A percentile compares a stretch with the other conserved stretches of the same genome.
phyloP scores from a whole-genome alignment of 352 stramenopile genomes.

The Phytophthora nicotianae region DNA sequence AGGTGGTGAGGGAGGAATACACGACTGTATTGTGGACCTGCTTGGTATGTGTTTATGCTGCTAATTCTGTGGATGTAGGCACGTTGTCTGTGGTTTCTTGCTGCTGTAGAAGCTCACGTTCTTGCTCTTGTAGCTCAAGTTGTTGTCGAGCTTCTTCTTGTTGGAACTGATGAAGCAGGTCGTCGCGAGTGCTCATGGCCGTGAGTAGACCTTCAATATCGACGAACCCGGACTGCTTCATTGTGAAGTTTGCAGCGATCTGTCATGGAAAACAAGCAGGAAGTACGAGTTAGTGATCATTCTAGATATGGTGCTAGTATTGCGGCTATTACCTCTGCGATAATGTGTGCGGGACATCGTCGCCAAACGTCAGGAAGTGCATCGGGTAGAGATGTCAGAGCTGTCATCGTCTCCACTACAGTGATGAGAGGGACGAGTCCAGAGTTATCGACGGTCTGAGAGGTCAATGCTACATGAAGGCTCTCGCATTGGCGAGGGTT shows the following conservation, averaged over 20 bases:
- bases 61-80: not conserved
- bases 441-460: slow-evolving; percentile 18
- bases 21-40: slow-evolving; percentile 11
- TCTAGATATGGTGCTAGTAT: not conserved
- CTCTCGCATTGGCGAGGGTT: slow-evolving; percentile 46
- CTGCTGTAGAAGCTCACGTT: slow-evolving; percentile 8
- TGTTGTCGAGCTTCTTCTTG: slow-evolving; percentile 23
- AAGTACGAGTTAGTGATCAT: not conserved
- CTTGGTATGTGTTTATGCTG: not conserved
- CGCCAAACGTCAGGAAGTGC: slow-evolving; percentile 53
- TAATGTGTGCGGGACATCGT: slow-evolving; percentile 38
- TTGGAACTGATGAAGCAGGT: slow-evolving; percentile 34
- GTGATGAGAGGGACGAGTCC: slow-evolving; percentile 31
- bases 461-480: slow-evolving; percentile 33
- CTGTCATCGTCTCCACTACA: slow-evolving; percentile 42
- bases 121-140: slow-evolving; percentile 13
- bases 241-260: slow-evolving; percentile 45
- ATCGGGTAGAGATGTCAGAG: slow-evolving; percentile 39
- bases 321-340: slow-evolving; percentile 46
- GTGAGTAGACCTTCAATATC: slow-evolving; percentile 44
- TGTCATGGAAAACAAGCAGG: slow-evolving; percentile 14
- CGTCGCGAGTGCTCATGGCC: slow-evolving; percentile 33
- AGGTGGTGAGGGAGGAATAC: slow-evolving; percentile 16
- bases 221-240: slow-evolving; percentile 33
- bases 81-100: slow-evolving; percentile 8